Conservation (phyloP, 73 alveolate species). For the Breviolum minutum region DNA sequence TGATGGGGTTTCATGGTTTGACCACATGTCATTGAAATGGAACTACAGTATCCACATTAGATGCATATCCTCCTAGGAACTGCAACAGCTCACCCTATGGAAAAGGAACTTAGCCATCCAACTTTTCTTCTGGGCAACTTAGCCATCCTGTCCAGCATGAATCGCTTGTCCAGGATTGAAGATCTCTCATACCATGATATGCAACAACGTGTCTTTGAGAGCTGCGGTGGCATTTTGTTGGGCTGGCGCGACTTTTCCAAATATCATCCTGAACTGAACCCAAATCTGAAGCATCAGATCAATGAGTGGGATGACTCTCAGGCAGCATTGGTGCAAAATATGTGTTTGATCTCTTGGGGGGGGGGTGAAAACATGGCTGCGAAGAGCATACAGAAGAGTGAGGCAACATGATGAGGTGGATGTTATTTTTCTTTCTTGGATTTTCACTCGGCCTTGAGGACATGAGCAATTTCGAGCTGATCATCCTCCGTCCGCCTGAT, state of each 20-base stretch:
- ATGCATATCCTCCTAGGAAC: not conserved
- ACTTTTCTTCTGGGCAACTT: not conserved
- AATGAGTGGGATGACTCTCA: conserved; percentile 5
- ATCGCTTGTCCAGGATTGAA: conserved; percentile 40
- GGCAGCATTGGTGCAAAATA: not conserved
- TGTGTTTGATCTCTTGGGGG: not conserved
- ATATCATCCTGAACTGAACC: conserved; percentile 59
- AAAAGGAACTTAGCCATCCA: too few relatives aligned
- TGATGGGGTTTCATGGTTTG: too few relatives aligned
- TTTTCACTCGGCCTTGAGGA: not conserved
- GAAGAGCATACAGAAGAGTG: too few relatives aligned
- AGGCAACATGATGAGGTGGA: too few relatives aligned
- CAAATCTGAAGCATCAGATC: not conserved
- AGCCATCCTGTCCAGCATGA: too few relatives aligned
- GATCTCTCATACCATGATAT: conserved; percentile 51
- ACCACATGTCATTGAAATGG: too few relatives aligned
- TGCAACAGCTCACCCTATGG: not conserved
- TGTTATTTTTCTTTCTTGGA: too few relatives aligned
- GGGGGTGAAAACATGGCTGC: too few relatives aligned
- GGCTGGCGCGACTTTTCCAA: conserved; percentile 88
- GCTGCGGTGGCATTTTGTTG: conserved; percentile 43
- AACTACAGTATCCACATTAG: not conserved
- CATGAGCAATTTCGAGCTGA: conserved; percentile 19
- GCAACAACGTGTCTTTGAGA: conserved; percentile 31
- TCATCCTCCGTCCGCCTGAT: conserved; percentile 39